Evolutionary conservation across 1,284 basidiomycete genomes (phyloP), one percentile per base, ranked within the genome.

Genomic region (Cutaneotrichosporon mucoides): DNA sequence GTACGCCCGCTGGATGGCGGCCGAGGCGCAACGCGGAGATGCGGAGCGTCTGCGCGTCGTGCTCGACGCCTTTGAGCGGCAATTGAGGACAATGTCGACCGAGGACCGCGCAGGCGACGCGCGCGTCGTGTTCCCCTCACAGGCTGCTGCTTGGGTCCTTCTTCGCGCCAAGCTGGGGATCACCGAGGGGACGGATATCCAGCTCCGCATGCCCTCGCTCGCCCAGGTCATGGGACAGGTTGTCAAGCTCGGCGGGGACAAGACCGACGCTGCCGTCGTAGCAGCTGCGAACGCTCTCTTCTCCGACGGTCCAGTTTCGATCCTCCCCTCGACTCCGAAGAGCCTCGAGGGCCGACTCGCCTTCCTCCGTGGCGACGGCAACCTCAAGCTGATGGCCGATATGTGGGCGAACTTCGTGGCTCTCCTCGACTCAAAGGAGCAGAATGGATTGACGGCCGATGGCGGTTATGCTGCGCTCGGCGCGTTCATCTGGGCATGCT

Each of bases 131-230:
- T 43, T 60, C 3, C 59, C 54, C 7, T 50, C 53, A 11, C 49
- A 51, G 36, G 56, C 51, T 8, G 55, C 53, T 0, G 60, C 60
- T 15, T 65, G 63, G 63, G 56, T 55, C 4, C 44, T 62, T 2
- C 51, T 65, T 2, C 56, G 59, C 3, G 55, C 50, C 3, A 41
- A 50, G 3, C 53, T 50, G 6, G 60, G 56, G 3, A 37, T 50
- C 35, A 42, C 56, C 5, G 57, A 34, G 5, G 16, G 53, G 4
- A 36, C 51, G 1, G 47, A 42, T 6, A 48, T 62, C 15, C 4
- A 13, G 6, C 49, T 51, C 36, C 49, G 49, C n/a, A n/a, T 51
- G n/a, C 49, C 49, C 0, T 40, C 49, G 15, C 37, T 40, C 38
- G 49, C 36, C 2, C 16, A 37, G 16, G 49, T 51, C 15, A 15